Evolutionary conservation across 495 filamentous ascomycete species (phyloP), one percentile per base, ranked within the genome.

Genomic region (Choiromyces venosus): DNA sequence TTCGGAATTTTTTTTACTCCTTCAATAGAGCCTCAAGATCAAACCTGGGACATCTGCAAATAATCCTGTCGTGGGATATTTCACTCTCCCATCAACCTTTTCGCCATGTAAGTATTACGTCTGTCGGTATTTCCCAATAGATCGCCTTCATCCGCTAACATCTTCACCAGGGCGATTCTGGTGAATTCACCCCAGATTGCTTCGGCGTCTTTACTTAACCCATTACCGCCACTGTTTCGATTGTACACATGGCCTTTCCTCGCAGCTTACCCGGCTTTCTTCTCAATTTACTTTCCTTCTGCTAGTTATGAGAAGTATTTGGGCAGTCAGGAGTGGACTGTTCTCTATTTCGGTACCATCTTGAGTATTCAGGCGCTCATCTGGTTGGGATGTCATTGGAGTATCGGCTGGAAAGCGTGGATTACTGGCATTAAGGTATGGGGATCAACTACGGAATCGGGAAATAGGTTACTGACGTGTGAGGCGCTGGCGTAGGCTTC

Each of bases 301-400:
- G 91, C 92, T 36, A 88, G 91, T 74, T 99, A 98, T 83, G 89
- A 95, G 67, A 91, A 89, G 77, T 89, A 98, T 84, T 94, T 99
- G 73, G 86, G 90, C 70, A 90, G 89, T 35, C 88, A 89, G 76
- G 95, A 99, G 85, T 99, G 95, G 95, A 98, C 96, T 12, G 97
- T 97, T 82, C 92, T 98, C 69, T 99, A 90, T 87, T 86, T 90
- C 73, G 94, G 91, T 74, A 86, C 88, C 39, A 96, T 98, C 80
- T 86, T 96, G 81, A 97, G 94, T 18, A 76, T 88, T 66, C 95
- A 99, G 85, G 88, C 91, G 73, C 87, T 99, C 73, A 85, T 92
- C 66, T 99, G 96, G 96, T 86, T 99, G 72, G 94, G 91, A 84
- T 98, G 95, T 36, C 91, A 97, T 84, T 99, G 95, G 95, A 97